A percentile compares a stretch with the other conserved stretches of the same genome.
Conservation (phyloP, 768 basidiomycete genomes). For the Rhizopogon vinicolor region DNA sequence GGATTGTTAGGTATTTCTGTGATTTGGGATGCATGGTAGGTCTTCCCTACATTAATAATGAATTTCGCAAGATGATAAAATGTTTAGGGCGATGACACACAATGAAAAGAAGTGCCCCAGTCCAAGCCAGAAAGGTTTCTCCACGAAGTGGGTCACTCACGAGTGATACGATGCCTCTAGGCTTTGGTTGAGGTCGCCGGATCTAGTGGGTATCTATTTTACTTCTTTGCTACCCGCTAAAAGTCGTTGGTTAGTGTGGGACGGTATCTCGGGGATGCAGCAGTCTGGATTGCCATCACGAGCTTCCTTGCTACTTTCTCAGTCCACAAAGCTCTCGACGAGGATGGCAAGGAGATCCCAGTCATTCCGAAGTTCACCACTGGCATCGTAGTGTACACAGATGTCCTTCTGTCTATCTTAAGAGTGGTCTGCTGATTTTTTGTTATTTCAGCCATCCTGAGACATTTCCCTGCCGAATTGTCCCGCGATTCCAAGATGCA, state of each 20-base stretch:
- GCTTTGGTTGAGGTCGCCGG: slow-evolving; percentile 1
- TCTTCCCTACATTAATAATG: background rate
- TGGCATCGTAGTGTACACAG: slow-evolving; percentile 1
- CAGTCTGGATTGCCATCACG: background rate
- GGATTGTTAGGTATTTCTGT: background rate
- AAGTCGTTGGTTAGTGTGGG: background rate
- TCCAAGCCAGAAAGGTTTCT: slow-evolving; percentile 35
- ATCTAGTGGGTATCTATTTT: background rate
- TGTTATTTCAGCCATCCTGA: slow-evolving; percentile 6
- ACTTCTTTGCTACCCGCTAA: background rate
- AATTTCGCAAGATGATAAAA: background rate
- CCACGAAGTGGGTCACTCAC: background rate
- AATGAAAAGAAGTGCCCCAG: slow-evolving; percentile 28
- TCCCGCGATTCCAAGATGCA: background rate
- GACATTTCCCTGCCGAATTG: slow-evolving; percentile 13
- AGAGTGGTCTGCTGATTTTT: too few relatives aligned
- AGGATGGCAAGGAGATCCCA: background rate
- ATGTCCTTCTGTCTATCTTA: background rate
- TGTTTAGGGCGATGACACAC: slow-evolving; percentile 26
- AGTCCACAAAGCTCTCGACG: background rate
- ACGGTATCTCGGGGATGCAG: background rate
- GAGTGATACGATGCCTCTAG: background rate
- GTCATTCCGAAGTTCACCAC: slow-evolving; percentile 4
- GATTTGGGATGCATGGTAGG: background rate
- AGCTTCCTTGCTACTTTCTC: background rate